A percentile compares a stretch with the other conserved stretches of the same genome.
phyloP scores from a whole-genome alignment of 495 filamentous ascomycete species.

The Penicillium verhagenii region DNA sequence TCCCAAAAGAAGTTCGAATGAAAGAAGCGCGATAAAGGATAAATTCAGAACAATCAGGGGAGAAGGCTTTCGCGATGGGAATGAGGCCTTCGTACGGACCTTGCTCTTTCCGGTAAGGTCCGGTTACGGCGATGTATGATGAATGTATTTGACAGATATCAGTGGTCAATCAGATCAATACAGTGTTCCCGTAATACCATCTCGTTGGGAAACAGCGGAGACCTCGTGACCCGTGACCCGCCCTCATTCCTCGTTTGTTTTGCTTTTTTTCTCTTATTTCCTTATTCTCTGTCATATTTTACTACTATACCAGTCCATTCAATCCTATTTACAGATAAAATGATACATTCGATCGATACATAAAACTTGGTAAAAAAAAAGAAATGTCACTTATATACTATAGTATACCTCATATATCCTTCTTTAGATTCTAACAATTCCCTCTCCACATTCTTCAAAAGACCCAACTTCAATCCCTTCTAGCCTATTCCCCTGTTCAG shows the following conservation, averaged over 20 bases:
- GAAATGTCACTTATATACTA: no score
- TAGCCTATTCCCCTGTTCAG: neutral
- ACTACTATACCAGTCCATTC: no score
- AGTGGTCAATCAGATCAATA: slow-evolving; percentile 13
- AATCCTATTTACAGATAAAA: no score
- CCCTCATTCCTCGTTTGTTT: neutral
- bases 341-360: no score
- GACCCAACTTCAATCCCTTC: no score
- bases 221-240: neutral
- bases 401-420: no score
- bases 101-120: slow-evolving; percentile 31
- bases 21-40: slow-evolving; percentile 9
- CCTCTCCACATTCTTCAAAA: no score
- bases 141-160: neutral
- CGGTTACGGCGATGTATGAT: slow-evolving; percentile 8
- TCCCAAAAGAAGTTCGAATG: neutral
- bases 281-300: no score
- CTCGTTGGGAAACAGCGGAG: neutral
- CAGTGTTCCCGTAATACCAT: neutral
- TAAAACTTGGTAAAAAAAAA: no score
- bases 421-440: no score
- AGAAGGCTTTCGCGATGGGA: slow-evolving; percentile 25
- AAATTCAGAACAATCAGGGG: slow-evolving; percentile 26
- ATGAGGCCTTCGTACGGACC: slow-evolving; percentile 14
- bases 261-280: neutral